These are phyloP conservation scores for Fusarium luffae DNA, from an alignment of 2,329 filamentous ascomycete genomes.

Conservation along the genomic window DNA sequence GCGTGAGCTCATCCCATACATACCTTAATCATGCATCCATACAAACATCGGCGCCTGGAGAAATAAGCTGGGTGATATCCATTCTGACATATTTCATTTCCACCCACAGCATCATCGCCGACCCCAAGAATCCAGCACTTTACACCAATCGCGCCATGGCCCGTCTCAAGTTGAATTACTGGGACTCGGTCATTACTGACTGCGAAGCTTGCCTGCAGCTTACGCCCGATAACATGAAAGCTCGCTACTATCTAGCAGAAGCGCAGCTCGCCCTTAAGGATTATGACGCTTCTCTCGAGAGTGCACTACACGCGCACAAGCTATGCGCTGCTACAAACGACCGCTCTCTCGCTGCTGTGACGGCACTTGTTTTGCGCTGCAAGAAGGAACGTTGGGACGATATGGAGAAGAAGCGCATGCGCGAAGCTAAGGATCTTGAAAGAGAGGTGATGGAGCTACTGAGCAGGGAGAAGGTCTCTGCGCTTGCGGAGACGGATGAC, in stretches of 20 bases:
- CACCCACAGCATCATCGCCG: constrained; percentile 75
- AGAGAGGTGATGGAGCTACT: constrained; percentile 67
- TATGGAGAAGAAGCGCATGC: constrained; percentile 70
- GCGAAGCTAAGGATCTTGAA: constrained; percentile 68
- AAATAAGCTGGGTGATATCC: background rate
- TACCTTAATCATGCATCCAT: background rate
- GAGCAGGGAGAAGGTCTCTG: constrained; percentile 57
- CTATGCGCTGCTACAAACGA: constrained; percentile 72
- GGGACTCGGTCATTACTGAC: constrained; percentile 80
- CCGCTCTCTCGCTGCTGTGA: constrained; percentile 76
- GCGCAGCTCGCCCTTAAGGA: constrained; percentile 76
- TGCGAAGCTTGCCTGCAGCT: constrained; percentile 80
- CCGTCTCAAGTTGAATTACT: constrained; percentile 77
- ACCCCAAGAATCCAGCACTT: constrained; percentile 79
- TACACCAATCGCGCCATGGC: constrained; percentile 93
- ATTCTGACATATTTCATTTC: constrained; percentile 14
- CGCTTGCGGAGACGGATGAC: constrained; percentile 54
- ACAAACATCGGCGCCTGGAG: background rate
- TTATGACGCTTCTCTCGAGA: constrained; percentile 76
- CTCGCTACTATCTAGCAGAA: constrained; percentile 83
- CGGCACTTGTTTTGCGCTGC: constrained; percentile 77
- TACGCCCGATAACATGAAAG: constrained; percentile 76
- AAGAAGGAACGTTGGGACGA: constrained; percentile 90
- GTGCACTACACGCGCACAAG: constrained; percentile 78
- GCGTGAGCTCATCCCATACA: constrained; percentile 61